Conservation (phyloP, 208 protist genomes). For the Trypanosoma cruzi region DNA sequence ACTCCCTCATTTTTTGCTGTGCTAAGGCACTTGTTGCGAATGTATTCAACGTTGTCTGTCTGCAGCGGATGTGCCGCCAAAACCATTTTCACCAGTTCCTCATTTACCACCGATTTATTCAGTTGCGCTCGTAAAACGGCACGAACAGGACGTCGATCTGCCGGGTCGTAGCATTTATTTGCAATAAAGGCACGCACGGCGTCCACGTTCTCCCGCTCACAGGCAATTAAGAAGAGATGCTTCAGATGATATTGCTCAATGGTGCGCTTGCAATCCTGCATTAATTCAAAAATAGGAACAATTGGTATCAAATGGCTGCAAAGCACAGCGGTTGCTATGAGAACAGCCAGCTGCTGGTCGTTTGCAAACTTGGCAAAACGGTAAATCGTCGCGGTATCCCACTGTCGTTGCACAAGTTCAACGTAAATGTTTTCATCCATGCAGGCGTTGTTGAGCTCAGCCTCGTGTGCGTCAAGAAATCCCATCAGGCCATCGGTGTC, state of each 20-base stretch:
- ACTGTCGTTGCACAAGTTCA: slow-evolving; percentile 56
- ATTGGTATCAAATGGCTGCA: slow-evolving; percentile 57
- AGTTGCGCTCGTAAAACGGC: slow-evolving; percentile 58
- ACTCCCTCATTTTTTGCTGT: slow-evolving; percentile 35
- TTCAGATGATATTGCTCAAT: slow-evolving; percentile 64
- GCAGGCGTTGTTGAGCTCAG: slow-evolving; percentile 41
- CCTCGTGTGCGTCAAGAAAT: slow-evolving; percentile 30
- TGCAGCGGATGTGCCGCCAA: slow-evolving; percentile 48
- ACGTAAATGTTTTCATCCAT: slow-evolving; percentile 59
- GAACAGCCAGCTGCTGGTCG: slow-evolving; percentile 69
- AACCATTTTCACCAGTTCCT: slow-evolving; percentile 55
- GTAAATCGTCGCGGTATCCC: slow-evolving; percentile 47
- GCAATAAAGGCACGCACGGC: slow-evolving; percentile 59
- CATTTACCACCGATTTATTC: slow-evolving; percentile 36
- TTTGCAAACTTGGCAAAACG: slow-evolving; percentile 56
- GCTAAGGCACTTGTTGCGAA: slow-evolving; percentile 44
- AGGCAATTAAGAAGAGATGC: slow-evolving; percentile 66
- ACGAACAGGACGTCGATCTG: slow-evolving; percentile 58
- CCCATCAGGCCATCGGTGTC: slow-evolving; percentile 39
- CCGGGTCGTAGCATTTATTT: slow-evolving; percentile 56
- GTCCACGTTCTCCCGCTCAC: slow-evolving; percentile 65
- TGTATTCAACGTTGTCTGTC: slow-evolving; percentile 35
- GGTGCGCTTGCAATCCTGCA: slow-evolving; percentile 45
- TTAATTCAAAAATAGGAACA: slow-evolving; percentile 45
- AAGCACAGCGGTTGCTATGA: slow-evolving; percentile 62